A percentile compares a stretch with the other conserved stretches of the same genome.
These are phyloP conservation scores for Tulasnella sp. DNA, from an alignment of 768 basidiomycete genomes.

Conservation along the genomic window DNA sequence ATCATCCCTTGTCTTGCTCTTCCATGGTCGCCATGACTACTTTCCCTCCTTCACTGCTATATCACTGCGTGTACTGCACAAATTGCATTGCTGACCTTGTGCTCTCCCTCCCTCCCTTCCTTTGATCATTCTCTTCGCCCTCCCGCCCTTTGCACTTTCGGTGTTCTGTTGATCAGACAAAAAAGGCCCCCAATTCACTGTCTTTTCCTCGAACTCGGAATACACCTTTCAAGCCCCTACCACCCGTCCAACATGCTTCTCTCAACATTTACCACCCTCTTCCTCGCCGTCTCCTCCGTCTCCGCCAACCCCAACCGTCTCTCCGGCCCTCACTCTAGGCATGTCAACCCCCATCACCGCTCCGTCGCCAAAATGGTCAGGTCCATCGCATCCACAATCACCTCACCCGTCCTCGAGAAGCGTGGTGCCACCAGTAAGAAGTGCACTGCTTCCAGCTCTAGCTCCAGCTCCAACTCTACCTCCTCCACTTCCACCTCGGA, in stretches of 20 bases:
- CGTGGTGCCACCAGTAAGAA: not conserved
- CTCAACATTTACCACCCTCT: not conserved
- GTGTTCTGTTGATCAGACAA: not conserved
- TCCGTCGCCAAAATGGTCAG: not conserved
- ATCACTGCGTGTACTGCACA: not conserved
- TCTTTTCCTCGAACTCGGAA: not conserved
- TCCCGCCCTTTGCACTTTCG: not conserved
- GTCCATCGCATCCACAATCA: not conserved
- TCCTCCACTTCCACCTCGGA: too few relatives aligned
- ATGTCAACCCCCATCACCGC: not conserved
- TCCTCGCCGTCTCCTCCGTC: not conserved
- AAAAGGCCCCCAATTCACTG: not conserved
- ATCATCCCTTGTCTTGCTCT: not conserved
- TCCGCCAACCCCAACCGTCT: not conserved
- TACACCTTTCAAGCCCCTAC: not conserved
- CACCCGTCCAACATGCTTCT: not conserved
- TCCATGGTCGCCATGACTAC: not conserved
- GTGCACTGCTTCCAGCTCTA: not conserved
- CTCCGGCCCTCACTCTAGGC: not conserved
- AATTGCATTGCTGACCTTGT: not conserved
- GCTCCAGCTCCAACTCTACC: not conserved
- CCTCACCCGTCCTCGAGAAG: slow-evolving; percentile 3
- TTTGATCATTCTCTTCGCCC: too few relatives aligned
- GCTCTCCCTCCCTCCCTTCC: too few relatives aligned
- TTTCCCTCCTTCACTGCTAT: too few relatives aligned